A percentile compares a stretch with the other conserved stretches of the same genome.
phyloP scores from a whole-genome alignment of 2,329 filamentous ascomycete species.

The Trichoderma afroharzianum region DNA sequence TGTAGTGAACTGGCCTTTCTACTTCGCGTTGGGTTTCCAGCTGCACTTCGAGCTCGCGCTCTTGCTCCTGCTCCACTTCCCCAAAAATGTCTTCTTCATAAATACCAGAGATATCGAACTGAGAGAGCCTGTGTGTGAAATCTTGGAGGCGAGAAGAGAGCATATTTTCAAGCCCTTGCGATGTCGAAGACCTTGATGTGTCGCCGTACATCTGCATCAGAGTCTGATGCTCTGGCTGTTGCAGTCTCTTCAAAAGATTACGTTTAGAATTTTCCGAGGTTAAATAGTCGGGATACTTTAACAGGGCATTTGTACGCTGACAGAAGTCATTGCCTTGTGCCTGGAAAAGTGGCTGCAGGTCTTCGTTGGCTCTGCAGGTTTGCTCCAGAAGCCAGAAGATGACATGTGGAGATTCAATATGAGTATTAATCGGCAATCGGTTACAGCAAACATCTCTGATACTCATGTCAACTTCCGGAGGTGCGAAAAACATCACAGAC shows the following conservation, averaged over 20 bases:
- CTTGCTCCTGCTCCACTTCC: constrained; percentile 56
- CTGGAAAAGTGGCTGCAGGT: constrained; percentile 55
- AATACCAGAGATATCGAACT: background rate
- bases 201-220: constrained; percentile 55
- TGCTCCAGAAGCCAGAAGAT: constrained; percentile 61
- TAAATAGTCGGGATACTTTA: constrained; percentile 41
- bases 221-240: constrained; percentile 53
- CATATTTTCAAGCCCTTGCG: background rate
- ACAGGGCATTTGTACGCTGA: constrained; percentile 47
- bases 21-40: constrained; percentile 55
- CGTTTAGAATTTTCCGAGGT: constrained; percentile 30
- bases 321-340: constrained; percentile 61
- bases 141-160: background rate
- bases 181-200: background rate
- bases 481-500: constrained; percentile 52
- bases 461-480: constrained; percentile 59
- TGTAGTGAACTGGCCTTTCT: constrained; percentile 42
- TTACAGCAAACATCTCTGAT: constrained; percentile 44
- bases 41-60: constrained; percentile 57
- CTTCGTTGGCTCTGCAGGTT: constrained; percentile 57
- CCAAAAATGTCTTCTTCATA: constrained; percentile 41
- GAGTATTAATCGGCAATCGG: background rate
- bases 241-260: constrained; percentile 27
- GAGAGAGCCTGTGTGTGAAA: background rate
- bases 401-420: constrained; percentile 20